Evolutionary conservation across 495 filamentous ascomycete species (phyloP), one percentile per base, ranked within the genome.

Genomic region (Apiosordaria backusii): DNA sequence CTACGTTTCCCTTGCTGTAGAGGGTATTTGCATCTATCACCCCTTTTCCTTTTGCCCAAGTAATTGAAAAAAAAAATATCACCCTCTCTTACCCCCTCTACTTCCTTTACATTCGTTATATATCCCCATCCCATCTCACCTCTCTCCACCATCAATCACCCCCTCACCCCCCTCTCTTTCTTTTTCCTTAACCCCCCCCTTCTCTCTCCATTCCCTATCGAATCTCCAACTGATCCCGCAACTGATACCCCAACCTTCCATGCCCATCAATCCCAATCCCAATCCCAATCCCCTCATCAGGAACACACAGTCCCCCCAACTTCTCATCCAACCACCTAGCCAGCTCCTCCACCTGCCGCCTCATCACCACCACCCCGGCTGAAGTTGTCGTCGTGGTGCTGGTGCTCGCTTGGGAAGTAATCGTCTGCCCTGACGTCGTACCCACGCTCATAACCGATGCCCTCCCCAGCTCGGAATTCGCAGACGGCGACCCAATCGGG

Each of bases 281-380:
- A 7, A 76, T 65, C 25, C 76, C 75, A 4, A 80, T 69, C 24
- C 76, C 77, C 64, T 82, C 80, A 65, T 81, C 80, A 2, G 81
- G 76, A 50, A 81, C 77, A 15, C 67, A 73, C 35, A 83, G 60
- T 21, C 75, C 66, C 4, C 76, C 76, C 2, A 83, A 68, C 64
- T 73, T 76, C 22, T 79, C 77, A 57, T 83, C 80, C 63, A 83
- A 68, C 75, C 76, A 79, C 22, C 76, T 71, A 54, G 78, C 81
- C 50, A 83, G 68, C 67, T 82, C 80, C 67, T 81, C 79, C 50
- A 81, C 81, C 29, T 81, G 80, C 45, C 81, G 70, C 27, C 80
- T 68, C 78, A 79, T 77, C 16, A 70, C 73, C 50, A 76, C 69
- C 23, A 77, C 80, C 4, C 10, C 59, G 4, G 27, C 16, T 4